A percentile compares a stretch with the other conserved stretches of the same genome.
These are phyloP conservation scores for Colletotrichum sublineola DNA, from an alignment of 2,329 filamentous ascomycete species.

Conservation along the genomic window DNA sequence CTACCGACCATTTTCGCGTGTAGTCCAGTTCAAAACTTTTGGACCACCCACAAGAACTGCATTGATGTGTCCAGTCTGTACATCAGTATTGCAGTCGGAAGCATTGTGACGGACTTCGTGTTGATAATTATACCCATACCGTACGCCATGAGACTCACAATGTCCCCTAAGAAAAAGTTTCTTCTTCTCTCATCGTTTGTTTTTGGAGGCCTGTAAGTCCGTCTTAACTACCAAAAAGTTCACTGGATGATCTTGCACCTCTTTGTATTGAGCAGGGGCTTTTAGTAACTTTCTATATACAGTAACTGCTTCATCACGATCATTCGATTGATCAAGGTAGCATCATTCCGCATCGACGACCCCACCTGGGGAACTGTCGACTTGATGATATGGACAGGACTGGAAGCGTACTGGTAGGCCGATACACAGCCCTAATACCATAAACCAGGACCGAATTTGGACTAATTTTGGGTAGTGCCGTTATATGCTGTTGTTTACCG, in stretches of 20 bases:
- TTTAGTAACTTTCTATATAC: background rate
- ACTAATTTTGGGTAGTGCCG: background rate
- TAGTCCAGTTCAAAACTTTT: slow-evolving; percentile 28
- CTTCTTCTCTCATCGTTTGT: slow-evolving; percentile 12
- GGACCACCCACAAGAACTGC: slow-evolving; percentile 37
- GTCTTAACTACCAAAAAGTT: rapidly evolving
- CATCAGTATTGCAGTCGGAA: slow-evolving; percentile 37
- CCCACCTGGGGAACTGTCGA: slow-evolving; percentile 39
- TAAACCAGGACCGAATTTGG: rapidly evolving
- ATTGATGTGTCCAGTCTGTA: slow-evolving; percentile 31
- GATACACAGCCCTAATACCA: too few species aligned
- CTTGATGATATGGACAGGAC: slow-evolving; percentile 37
- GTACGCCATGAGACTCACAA: slow-evolving; percentile 8
- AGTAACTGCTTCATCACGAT: slow-evolving; percentile 40
- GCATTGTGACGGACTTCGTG: slow-evolving; percentile 28
- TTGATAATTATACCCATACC: slow-evolving; percentile 20
- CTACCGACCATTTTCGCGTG: slow-evolving; percentile 33
- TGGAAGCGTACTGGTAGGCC: slow-evolving; percentile 35
- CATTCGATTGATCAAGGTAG: slow-evolving; percentile 32
- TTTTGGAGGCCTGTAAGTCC: slow-evolving; percentile 18
- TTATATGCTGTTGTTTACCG: slow-evolving; percentile 16
- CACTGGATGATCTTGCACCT: rapidly evolving
- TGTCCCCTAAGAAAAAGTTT: slow-evolving; percentile 1
- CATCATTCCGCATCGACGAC: slow-evolving; percentile 25
- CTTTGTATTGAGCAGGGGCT: background rate